Conservation (phyloP, 345 rosid species). For the Corymbia maculata region DNA sequence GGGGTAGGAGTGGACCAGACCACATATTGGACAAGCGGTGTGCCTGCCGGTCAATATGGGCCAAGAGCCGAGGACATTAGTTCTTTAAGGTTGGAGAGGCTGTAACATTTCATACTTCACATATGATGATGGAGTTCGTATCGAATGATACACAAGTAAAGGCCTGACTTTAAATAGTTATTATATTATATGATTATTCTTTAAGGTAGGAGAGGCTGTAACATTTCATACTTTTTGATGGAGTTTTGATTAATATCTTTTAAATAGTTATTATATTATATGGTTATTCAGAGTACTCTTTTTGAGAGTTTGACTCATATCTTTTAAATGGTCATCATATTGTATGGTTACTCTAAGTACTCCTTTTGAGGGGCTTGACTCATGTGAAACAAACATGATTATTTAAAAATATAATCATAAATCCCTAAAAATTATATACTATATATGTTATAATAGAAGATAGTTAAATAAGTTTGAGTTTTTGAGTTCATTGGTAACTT, state of each 20-base stretch:
- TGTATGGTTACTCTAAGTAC: not conserved
- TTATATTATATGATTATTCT: too few species aligned
- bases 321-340: not conserved
- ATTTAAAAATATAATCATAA: rapidly evolving
- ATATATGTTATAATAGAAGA: rapidly evolving
- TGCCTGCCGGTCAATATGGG: too few species aligned
- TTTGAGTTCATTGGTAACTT: not conserved
- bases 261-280: not conserved
- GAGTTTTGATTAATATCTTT: too few species aligned
- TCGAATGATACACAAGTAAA: not conserved
- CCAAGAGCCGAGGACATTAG: too few species aligned
- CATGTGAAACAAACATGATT: rapidly evolving
- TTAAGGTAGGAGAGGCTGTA: too few species aligned
- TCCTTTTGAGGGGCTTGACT: rapidly evolving
- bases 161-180: not conserved
- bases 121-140: not conserved
- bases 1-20: too few species aligned
- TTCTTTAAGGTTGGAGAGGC: too few species aligned
- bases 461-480: not conserved
- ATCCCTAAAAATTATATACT: not conserved
- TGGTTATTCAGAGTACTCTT: too few species aligned
- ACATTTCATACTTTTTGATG: too few species aligned
- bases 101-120: not conserved
- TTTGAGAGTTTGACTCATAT: rapidly evolving
- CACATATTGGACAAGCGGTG: too few species aligned